Evolutionary conservation across 202 grass and related monocot genomes (phyloP).

Genomic region (Cymbopogon flexuosus): DNA sequence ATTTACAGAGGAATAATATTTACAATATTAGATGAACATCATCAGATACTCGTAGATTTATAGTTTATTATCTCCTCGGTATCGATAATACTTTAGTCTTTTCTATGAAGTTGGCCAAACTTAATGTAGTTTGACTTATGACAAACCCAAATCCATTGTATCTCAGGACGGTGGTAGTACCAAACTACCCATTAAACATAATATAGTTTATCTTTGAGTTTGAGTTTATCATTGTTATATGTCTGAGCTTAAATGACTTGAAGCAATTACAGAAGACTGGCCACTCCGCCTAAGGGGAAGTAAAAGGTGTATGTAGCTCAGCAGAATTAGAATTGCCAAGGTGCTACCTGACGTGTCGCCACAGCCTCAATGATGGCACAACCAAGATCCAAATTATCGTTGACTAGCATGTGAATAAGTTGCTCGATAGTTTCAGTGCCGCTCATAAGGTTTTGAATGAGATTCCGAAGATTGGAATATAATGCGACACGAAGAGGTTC

Average conservation of each 20-base stretch:
- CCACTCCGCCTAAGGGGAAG: not conserved
- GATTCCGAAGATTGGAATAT: conserved; percentile 57
- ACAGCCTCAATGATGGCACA: conserved; percentile 78
- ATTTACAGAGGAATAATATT: not conserved
- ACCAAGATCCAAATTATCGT: conserved; percentile 80
- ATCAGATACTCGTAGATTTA: not conserved
- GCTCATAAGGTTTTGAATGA: conserved; percentile 58
- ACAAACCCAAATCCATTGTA: not conserved
- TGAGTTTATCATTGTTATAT: not conserved
- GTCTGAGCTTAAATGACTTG: not conserved
- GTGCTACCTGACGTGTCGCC: conserved; percentile 58
- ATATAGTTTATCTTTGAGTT: not conserved
- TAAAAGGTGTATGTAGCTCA: not conserved
- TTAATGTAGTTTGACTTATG: not conserved
- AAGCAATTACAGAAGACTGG: conserved; percentile 3
- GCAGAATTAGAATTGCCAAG: conserved; percentile 9
- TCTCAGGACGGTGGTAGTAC: not conserved
- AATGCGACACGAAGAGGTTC: conserved; percentile 71
- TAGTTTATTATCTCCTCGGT: not conserved
- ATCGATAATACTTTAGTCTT: not conserved
- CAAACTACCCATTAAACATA: not conserved
- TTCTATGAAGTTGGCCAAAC: not conserved
- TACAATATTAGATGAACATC: not conserved
- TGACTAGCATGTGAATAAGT: conserved; percentile 58
- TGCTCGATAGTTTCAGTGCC: conserved; percentile 60